Conservation (phyloP, 176 grass and related monocot genomes). For the Aegilops tauschii region DNA sequence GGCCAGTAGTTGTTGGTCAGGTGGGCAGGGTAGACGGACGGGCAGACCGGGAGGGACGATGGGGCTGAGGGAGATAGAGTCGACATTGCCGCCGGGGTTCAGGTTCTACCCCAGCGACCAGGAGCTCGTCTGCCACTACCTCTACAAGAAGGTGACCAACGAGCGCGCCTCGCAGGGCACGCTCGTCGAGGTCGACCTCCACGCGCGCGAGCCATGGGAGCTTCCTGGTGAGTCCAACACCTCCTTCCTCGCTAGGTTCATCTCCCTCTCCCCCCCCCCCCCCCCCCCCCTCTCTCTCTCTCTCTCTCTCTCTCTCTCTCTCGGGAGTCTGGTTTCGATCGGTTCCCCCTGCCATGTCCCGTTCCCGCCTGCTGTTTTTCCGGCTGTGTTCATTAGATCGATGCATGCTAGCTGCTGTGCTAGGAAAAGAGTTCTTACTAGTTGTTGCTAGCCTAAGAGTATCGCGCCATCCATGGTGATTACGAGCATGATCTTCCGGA, state of each 20-base stretch:
- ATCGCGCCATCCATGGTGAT: no score
- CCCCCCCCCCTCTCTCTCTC: no score
- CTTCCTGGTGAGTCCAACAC: constrained; percentile 55
- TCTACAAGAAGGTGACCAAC: constrained; percentile 87
- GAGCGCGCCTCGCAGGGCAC: constrained; percentile 59
- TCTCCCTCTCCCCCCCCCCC: neutral
- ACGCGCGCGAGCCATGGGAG: constrained; percentile 89
- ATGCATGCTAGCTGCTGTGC: neutral
- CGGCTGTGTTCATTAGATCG: neutral
- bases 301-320: no score
- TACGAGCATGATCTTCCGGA: neutral
- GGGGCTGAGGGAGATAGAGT: constrained; percentile 86
- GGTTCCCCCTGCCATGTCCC: neutral
- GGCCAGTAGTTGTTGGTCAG: neutral
- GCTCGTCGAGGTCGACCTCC: constrained; percentile 91
- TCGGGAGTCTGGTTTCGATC: neutral
- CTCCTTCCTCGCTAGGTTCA: neutral
- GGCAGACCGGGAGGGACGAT: constrained; percentile 18
- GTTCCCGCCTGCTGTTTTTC: no score
- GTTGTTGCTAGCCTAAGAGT: neutral
- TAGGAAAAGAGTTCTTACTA: neutral
- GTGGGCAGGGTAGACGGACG: neutral
- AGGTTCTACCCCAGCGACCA: constrained; percentile 97
- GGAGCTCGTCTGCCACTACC: constrained; percentile 95
- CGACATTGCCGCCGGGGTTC: constrained; percentile 90